Conservation (phyloP, 2,329 filamentous ascomycete genomes). For the Paracoccidioides lutzii region DNA sequence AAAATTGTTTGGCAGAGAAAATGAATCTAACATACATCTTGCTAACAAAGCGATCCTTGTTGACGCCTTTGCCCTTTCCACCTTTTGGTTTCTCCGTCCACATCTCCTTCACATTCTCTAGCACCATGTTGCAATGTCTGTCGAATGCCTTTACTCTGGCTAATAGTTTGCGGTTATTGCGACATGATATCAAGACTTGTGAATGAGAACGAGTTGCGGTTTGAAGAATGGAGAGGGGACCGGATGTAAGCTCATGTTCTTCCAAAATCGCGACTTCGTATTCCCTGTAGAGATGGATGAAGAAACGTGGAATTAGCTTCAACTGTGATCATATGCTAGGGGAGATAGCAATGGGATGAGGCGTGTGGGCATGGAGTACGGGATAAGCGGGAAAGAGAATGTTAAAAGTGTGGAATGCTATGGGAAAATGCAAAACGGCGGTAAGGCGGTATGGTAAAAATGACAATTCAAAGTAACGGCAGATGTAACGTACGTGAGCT, state of each 20-base stretch:
- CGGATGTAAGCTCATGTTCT: slow-evolving; percentile 66
- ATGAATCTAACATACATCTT: slow-evolving; percentile 58
- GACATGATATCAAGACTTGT: slow-evolving; percentile 92
- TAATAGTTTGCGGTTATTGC: slow-evolving; percentile 95
- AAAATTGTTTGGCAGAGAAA: not conserved
- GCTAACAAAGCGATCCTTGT: slow-evolving; percentile 97
- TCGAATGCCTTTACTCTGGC: slow-evolving; percentile 98
- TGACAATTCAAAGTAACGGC: slow-evolving; percentile 3
- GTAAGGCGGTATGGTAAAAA: not conserved
- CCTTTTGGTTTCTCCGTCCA: slow-evolving; percentile 91
- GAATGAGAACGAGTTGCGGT: slow-evolving; percentile 89
- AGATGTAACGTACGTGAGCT: slow-evolving; percentile 63
- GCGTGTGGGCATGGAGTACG: slow-evolving; percentile 12
- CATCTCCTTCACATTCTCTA: slow-evolving; percentile 98
- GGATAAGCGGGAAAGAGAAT: slow-evolving; percentile 9
- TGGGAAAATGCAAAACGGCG: not conserved
- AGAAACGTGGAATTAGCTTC: slow-evolving; percentile 13
- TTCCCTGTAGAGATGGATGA: slow-evolving; percentile 45
- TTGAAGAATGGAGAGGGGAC: slow-evolving; percentile 84
- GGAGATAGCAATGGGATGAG: not conserved
- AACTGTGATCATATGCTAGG: not conserved
- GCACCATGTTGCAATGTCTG: slow-evolving; percentile 96
- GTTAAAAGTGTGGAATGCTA: not conserved
- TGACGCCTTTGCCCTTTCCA: slow-evolving; percentile 84
- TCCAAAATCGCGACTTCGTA: slow-evolving; percentile 77